Evolutionary conservation across 176 grass and related monocot genomes (phyloP).

Genomic region (Luzula sylvatica): DNA sequence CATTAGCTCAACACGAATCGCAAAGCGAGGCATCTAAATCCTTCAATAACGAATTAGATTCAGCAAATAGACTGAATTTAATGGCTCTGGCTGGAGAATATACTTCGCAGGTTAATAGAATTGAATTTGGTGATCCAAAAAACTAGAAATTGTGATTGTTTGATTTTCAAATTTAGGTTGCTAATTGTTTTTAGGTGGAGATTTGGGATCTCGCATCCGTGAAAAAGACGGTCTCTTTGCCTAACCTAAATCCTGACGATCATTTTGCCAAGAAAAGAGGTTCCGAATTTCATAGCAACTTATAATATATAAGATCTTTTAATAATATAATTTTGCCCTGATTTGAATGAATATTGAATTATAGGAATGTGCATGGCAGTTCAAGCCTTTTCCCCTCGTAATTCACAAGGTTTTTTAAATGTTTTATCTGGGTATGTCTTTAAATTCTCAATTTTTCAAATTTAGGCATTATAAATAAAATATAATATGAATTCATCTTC

Average conservation of each 20-base stretch:
- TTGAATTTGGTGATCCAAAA: not conserved
- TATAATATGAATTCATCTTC: not conserved
- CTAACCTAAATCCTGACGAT: slow-evolving; percentile 22
- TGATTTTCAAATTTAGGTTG: slow-evolving; percentile 16
- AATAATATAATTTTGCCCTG: not conserved
- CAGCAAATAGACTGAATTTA: slow-evolving; percentile 28
- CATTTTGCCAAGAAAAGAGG: slow-evolving; percentile 59
- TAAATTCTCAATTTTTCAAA: not conserved
- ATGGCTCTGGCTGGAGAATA: slow-evolving; percentile 79
- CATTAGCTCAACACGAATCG: too few relatives aligned
- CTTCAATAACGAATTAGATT: not conserved
- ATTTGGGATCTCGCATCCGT: slow-evolving; percentile 68
- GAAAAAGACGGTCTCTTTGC: slow-evolving; percentile 54
- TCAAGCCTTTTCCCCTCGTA: slow-evolving; percentile 63
- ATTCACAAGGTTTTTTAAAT: slow-evolving; percentile 53
- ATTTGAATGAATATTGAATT: not conserved
- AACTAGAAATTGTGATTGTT: slow-evolving; percentile 9
- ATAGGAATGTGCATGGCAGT: slow-evolving; percentile 92
- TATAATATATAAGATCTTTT: too few relatives aligned
- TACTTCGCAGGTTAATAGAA: slow-evolving; percentile 38
- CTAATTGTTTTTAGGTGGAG: slow-evolving; percentile 47
- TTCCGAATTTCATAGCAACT: slow-evolving; percentile 12
- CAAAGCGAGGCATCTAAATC: not conserved
- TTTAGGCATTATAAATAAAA: too few relatives aligned
- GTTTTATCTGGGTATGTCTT: slow-evolving; percentile 68